phyloP scores from a whole-genome alignment of 257 asterid genomes.

The Salvia rosmarinus region DNA sequence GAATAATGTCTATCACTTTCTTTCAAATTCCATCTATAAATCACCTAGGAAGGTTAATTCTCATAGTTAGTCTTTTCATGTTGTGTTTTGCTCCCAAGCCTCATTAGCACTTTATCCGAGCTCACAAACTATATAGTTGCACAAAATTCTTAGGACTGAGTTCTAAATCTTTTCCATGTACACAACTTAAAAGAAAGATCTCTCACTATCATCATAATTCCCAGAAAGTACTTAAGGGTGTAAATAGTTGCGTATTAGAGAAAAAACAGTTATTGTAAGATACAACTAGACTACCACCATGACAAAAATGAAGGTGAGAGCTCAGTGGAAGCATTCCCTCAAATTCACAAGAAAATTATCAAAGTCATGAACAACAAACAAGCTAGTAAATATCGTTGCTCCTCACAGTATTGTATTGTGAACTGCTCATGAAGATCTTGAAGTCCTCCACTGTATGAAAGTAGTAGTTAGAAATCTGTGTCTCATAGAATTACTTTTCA shows the following conservation, averaged over 20 bases:
- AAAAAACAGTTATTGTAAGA: not conserved
- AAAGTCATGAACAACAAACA: constrained; percentile 15
- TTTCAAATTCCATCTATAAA: constrained; percentile 7
- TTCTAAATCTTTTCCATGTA: not conserved
- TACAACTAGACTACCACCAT: not conserved
- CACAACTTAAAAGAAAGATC: not conserved
- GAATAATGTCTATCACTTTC: not conserved
- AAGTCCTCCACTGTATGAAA: constrained; percentile 62
- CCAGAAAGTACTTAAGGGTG: not conserved
- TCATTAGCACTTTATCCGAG: not conserved
- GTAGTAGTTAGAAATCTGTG: constrained; percentile 28
- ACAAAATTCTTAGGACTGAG: not conserved
- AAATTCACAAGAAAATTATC: constrained; percentile 21
- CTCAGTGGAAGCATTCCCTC: not conserved
- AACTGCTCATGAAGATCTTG: constrained; percentile 65
- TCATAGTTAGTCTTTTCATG: not conserved
- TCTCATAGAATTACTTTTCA: not conserved
- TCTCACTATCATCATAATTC: not conserved
- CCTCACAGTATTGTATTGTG: constrained; percentile 67
- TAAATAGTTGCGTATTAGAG: constrained; percentile 7
- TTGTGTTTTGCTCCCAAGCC: not conserved
- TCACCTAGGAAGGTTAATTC: not conserved
- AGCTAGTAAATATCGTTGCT: constrained; percentile 28
- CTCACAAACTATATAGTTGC: not conserved
- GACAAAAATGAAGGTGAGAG: not conserved